phyloP scores from a whole-genome alignment of 2,329 filamentous ascomycete species.

The Beauveria sp. region DNA sequence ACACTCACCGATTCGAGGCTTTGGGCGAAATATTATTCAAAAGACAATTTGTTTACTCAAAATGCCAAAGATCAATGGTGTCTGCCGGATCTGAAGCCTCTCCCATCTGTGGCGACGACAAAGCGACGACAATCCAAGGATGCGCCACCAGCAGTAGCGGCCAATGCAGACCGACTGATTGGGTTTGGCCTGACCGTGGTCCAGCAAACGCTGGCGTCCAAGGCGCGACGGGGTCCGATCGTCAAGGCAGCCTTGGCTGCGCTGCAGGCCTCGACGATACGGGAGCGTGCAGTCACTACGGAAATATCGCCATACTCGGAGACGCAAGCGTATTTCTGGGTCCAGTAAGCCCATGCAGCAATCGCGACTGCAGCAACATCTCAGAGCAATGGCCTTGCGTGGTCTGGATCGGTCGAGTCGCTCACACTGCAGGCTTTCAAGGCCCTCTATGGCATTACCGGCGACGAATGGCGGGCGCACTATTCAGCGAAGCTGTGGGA shows the following conservation, averaged over 20 bases:
- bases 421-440: conserved; percentile 14
- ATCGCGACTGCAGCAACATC: neutral
- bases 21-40: conserved; percentile 26
- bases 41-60: conserved; percentile 23
- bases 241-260: conserved; percentile 20
- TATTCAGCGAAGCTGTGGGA: conserved; percentile 21
- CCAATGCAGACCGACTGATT: conserved; percentile 17
- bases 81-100: conserved; percentile 23
- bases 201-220: conserved; percentile 13
- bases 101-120: conserved; percentile 16
- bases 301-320: conserved; percentile 22
- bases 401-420: neutral
- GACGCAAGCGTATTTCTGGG: conserved; percentile 27
- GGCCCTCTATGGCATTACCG: conserved; percentile 17
- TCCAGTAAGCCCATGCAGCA: conserved; percentile 20
- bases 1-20: conserved; percentile 23
- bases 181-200: conserved; percentile 25
- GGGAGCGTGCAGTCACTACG: conserved; percentile 13
- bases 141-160: neutral
- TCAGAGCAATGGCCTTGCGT: neutral
- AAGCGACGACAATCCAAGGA: neutral
- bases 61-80: conserved; percentile 22
- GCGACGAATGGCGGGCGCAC: conserved; percentile 21
- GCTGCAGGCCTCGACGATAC: conserved; percentile 20
- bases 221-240: conserved; percentile 13